Conservation (phyloP, 257 asterid species). For the Penstemon newberryi region DNA sequence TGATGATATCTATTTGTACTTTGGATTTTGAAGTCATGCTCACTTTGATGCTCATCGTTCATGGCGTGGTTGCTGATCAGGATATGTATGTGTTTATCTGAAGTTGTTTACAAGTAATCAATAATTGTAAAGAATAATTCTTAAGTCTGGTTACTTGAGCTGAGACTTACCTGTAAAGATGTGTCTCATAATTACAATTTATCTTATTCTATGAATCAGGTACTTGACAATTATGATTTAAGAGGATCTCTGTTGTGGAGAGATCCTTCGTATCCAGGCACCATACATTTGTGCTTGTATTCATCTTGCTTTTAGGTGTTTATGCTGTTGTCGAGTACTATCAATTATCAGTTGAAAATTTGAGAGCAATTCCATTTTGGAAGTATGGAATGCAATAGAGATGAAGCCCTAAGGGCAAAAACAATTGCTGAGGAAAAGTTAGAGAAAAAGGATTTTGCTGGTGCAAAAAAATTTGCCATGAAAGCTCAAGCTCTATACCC, state of each 20-base stretch:
- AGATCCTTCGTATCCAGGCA: constrained; percentile 12
- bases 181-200: background rate
- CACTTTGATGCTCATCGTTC: background rate
- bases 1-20: background rate
- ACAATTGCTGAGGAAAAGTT: constrained; percentile 59
- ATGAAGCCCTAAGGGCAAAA: constrained; percentile 70
- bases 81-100: constrained; percentile 12
- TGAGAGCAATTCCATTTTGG: constrained; percentile 25
- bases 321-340: constrained; percentile 23
- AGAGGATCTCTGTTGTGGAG: constrained; percentile 25
- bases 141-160: background rate
- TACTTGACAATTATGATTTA: constrained; percentile 6
- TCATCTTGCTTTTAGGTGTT: constrained; percentile 19
- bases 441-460: constrained; percentile 53
- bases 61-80: background rate
- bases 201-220: constrained; percentile 31
- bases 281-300: constrained; percentile 11
- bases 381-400: constrained; percentile 80
- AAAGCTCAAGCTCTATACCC: constrained; percentile 66
- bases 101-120: constrained; percentile 8
- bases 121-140: background rate
- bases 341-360: constrained; percentile 20
- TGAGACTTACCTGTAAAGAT: constrained; percentile 11
- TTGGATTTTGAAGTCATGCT: constrained; percentile 6
- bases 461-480: constrained; percentile 63